Evolutionary conservation across 2,329 filamentous ascomycete species (phyloP).

Genomic region (Fusarium praegraminearum): DNA sequence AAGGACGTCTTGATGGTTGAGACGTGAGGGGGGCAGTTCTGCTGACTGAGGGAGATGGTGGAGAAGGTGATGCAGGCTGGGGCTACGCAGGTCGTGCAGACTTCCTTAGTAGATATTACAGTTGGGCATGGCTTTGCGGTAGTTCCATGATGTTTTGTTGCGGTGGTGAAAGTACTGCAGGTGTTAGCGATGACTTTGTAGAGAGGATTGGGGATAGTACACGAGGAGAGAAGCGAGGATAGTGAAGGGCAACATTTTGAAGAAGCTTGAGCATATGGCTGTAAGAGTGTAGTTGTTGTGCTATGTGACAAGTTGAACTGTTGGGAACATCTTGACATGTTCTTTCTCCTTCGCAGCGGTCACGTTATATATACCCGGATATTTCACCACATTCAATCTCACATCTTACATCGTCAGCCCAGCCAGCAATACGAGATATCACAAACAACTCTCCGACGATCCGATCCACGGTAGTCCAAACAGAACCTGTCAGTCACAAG

Average conservation of each 20-base stretch:
- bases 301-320: no score
- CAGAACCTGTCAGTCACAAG: background rate
- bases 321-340: background rate
- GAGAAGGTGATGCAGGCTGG: slow-evolving; percentile 48
- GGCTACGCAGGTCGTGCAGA: slow-evolving; percentile 52
- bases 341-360: no score
- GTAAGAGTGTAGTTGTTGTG: background rate
- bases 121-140: slow-evolving; percentile 49
- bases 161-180: slow-evolving; percentile 14
- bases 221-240: slow-evolving; percentile 18
- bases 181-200: slow-evolving; percentile 10
- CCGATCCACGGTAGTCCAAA: background rate
- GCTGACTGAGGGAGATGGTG: slow-evolving; percentile 50
- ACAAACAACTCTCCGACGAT: slow-evolving; percentile 1
- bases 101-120: slow-evolving; percentile 48
- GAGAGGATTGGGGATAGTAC: background rate
- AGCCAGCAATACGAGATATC: slow-evolving; percentile 7
- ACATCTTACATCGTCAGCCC: slow-evolving; percentile 3
- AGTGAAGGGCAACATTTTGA: slow-evolving; percentile 21
- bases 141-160: slow-evolving; percentile 7
- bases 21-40: slow-evolving; percentile 47
- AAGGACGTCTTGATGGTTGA: slow-evolving; percentile 46
- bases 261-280: background rate
- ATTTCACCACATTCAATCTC: background rate
- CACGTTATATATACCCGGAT: slow-evolving; percentile 8